Evolutionary conservation across 106 monocot species (phyloP).

Genomic region (Dendrobium chrysotoxum): DNA sequence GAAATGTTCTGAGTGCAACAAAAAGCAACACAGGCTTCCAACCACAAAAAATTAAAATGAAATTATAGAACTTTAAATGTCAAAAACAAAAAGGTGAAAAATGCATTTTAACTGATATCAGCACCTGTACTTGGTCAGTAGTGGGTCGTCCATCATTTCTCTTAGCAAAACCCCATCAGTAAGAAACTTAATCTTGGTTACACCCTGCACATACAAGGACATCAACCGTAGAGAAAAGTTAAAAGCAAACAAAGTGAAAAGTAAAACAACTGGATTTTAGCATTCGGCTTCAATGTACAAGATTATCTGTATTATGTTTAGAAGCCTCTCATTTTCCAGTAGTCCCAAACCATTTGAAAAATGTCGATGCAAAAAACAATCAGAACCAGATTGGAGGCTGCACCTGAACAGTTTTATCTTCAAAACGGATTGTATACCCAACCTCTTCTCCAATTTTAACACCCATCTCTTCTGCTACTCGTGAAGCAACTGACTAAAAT

Average conservation of each 20-base stretch:
- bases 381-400: conserved; percentile 5
- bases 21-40: background rate
- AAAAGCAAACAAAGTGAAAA: background rate
- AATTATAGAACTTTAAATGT: background rate
- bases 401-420: conserved; percentile 79
- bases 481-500: conserved; percentile 77
- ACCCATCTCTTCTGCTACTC: conserved; percentile 96
- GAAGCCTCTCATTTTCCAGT: background rate
- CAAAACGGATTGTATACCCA: conserved; percentile 94
- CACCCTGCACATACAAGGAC: conserved; percentile 31
- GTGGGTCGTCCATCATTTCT: conserved; percentile 99
- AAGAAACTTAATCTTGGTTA: conserved; percentile 87
- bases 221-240: background rate
- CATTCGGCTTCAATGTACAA: background rate
- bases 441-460: conserved; percentile 96
- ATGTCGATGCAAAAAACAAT: background rate
- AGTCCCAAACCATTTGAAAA: background rate
- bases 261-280: background rate
- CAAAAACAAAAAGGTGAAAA: background rate
- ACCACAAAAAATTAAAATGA: background rate
- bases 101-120: background rate
- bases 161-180: conserved; percentile 97
- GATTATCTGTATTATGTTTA: background rate
- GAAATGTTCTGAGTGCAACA: background rate
- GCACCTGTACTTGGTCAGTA: conserved; percentile 90